Base-by-base conservation (phyloP, 495 filamentous ascomycete species). In the Talaromyces stipitatus region DNA sequence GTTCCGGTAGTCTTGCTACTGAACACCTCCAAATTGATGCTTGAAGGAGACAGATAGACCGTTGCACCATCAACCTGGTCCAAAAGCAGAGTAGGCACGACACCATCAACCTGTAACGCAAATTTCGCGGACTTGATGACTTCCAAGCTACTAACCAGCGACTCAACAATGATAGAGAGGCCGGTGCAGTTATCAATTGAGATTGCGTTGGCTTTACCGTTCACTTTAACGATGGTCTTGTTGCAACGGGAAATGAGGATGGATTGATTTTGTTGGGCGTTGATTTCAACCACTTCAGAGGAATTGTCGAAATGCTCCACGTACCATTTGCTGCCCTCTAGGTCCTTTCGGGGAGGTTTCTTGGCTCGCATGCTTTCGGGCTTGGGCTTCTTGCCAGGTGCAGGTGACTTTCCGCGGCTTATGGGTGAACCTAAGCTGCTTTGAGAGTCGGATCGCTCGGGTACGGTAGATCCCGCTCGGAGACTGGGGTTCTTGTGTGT, bases 401-500 rank as follows among this genome's bases (percentile, higher is more conserved):
- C 88, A 1, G 90, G 91, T 28, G 86, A 91, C 79, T 91, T 95
- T 27, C 78, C 80, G 16, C 88, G 81, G 24, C 58, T 58, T n/a
- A 66, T 58, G 10, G 68, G 68, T 3, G 67, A 70, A 26, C 59
- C 56, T 18, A 69, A 60, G 38, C 76, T 78, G 45, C 70, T 75
- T 22, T 72, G 67, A 45, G 83, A 82, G 52, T 78, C 72, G 43
- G 79, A 82, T 57, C 80, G 73, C 26, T 72, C 75, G 5, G 76
- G 70, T 5, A 91, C 90, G 10, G 82, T 81, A 8, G 86, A 87
- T 52, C 79, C 76, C 11, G 87, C 83, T 33, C 94, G 85, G 23
- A 99, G 78, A 20, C 82, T 82, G n/a, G 95, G 94, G 73, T 99
- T 99, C 77, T 97, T 97, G 77, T 99, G 94, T 47, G 94, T 97